Evolutionary conservation across 2,329 filamentous ascomycete species (phyloP).

Genomic region (Fusarium acutatum): DNA sequence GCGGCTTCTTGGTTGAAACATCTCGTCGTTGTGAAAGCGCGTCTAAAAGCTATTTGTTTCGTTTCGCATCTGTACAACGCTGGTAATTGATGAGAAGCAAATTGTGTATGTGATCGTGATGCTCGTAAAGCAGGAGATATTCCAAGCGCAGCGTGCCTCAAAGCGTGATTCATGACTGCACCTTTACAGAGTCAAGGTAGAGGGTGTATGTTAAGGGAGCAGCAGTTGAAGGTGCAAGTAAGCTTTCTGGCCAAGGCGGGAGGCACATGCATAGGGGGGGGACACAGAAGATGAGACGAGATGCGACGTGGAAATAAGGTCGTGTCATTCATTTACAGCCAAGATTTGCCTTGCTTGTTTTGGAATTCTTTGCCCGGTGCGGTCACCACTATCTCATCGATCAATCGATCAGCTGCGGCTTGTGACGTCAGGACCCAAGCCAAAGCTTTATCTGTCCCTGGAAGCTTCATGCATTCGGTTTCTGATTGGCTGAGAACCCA

Average conservation of each 20-base stretch:
- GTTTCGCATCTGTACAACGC: constrained; percentile 3
- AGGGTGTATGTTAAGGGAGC: background rate
- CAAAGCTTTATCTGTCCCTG: constrained; percentile 20
- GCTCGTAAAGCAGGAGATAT: constrained; percentile 21
- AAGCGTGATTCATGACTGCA: constrained; percentile 24
- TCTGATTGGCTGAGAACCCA: constrained; percentile 8
- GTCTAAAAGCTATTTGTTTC: background rate
- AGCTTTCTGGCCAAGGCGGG: constrained; percentile 14
- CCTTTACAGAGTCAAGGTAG: background rate
- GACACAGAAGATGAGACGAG: background rate
- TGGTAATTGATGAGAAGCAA: background rate
- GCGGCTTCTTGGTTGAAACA: constrained; percentile 15
- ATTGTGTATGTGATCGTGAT: background rate
- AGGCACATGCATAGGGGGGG: background rate
- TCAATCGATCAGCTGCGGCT: constrained; percentile 10
- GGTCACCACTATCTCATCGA: constrained; percentile 26
- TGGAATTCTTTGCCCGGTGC: background rate
- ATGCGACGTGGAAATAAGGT: constrained; percentile 21
- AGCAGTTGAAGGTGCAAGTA: background rate
- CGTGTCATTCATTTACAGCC: background rate
- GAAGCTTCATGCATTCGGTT: constrained; percentile 12
- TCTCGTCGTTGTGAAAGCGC: constrained; percentile 36
- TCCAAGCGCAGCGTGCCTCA: constrained; percentile 29
- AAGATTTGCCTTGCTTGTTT: background rate
- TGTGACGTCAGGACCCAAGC: constrained; percentile 27